Evolutionary conservation across 139 green algal species (phyloP), one percentile per base, ranked within the genome.

Genomic region (Pleodorina starrii): DNA sequence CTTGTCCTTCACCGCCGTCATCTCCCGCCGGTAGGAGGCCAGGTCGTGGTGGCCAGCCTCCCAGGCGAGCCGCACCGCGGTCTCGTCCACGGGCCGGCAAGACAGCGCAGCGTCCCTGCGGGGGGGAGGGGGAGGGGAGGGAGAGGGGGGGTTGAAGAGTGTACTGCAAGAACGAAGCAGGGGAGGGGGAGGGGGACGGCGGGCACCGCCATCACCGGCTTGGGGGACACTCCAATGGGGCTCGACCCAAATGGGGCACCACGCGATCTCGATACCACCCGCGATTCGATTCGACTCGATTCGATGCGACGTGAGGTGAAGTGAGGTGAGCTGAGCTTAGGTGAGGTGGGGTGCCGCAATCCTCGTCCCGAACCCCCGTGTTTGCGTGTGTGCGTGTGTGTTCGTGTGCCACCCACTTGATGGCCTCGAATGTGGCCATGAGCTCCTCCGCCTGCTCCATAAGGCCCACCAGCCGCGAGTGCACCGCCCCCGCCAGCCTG

Each of bases 371-470:
- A n/a, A n/a, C n/a, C n/a, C n/a, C n/a, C n/a, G n/a, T n/a, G n/a
- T n/a, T n/a, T 60, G 17, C 50, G 60, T 72, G 60, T 73, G 35
- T 17, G n/a, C 3, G 63, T 40, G 63, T 1, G 63, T 36, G 63
- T 73, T 11, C 63, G 63, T 2, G 63, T 40, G 17, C 16, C 11
- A 51, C 74, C 29, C 60, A 91, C 88, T 86, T 92, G 90, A 92
- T 93, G 1, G 42, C 35, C 29, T 48, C 35, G 48, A 92, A 94
- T 10, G 89, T 81, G 25, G 69, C 73, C 79, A 90, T 92, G 74
- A 91, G 91, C 44, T 69, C 50, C 51, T 94, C 91, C 44, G 90
- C 92, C 38, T 75, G 50, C 32, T 90, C 84, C 59, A 96, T 92
- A 11, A 88, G 86, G 9, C 32, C n/a, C 46, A 71, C 21, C 66